Evolutionary conservation across 1,284 basidiomycete genomes (phyloP), one percentile per base, ranked within the genome.

Genomic region (Cystobasidiaceae sp.): DNA sequence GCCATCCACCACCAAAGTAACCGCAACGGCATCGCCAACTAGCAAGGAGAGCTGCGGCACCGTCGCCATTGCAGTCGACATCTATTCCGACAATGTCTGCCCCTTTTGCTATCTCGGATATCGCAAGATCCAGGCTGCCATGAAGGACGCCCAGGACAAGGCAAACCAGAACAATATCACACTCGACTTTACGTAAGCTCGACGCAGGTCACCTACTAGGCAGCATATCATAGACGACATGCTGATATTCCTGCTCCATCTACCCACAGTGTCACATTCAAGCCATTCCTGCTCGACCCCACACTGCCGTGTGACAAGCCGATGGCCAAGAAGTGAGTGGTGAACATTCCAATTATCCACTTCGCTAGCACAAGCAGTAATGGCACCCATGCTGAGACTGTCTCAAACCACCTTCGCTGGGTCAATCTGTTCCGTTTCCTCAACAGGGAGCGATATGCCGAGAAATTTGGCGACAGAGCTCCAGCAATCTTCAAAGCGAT

Each of bases 121-220:
- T 75, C 83, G 85, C 76, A 86, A 88, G 73, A 81, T 90, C 58
- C 79, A 85, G 61, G 80, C 81, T 45, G 88, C 88, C 37, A 69
- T 73, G 34, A n/a, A n/a, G n/a, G n/a, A n/a, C n/a, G n/a, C n/a
- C n/a, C n/a, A n/a, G n/a, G 70, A 71, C 5, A 83, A 88, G 52
- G 78, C 81, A 2, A 81, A 83, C 59, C 84, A 82, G 75, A 78
- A 80, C 69, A 82, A 85, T 68, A 82, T 86, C 2, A 84, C 85
- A 9, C 71, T 88, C 33, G 51, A 64, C 45, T 87, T 90, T 78
- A 82, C 88, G 69, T 78, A 89, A 74, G 86, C n/a, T n/a, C n/a
- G n/a, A n/a, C n/a, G n/a, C n/a, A n/a, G n/a, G n/a, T n/a, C n/a
- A n/a, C n/a, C n/a, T n/a, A n/a, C n/a, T n/a, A n/a, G n/a, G n/a